phyloP scores from a whole-genome alignment of 345 rosid species.

The Populus pruinosa region DNA sequence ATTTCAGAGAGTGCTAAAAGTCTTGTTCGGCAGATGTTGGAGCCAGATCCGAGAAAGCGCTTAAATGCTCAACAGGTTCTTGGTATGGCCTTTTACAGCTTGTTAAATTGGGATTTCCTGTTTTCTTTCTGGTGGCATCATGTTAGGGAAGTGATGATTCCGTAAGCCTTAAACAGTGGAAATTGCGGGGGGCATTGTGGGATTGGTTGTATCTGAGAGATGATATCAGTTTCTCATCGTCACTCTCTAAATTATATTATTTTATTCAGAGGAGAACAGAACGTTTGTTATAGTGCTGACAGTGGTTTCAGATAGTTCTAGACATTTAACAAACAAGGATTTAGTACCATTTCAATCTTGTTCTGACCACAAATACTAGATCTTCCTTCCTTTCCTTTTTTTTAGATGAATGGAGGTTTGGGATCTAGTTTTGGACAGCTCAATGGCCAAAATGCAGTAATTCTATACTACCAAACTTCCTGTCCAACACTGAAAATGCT shows the following conservation, averaged over 20 bases:
- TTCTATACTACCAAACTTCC: too few species aligned
- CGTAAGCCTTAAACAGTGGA: neutral
- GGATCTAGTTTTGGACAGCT: too few species aligned
- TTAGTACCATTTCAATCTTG: neutral
- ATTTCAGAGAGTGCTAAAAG: slow-evolving; percentile 83
- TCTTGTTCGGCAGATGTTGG: slow-evolving; percentile 82
- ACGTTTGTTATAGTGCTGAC: neutral
- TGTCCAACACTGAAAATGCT: too few species aligned
- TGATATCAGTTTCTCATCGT: neutral
- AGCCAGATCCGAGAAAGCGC: slow-evolving; percentile 71
- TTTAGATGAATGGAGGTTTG: too few species aligned
- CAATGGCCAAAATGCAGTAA: too few species aligned
- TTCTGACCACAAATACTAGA: neutral
- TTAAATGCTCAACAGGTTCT: slow-evolving; percentile 87
- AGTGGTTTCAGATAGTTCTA: neutral
- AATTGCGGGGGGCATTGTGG: neutral
- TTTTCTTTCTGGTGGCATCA: neutral
- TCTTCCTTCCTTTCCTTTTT: too few species aligned
- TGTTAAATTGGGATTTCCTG: neutral
- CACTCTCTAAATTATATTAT: neutral
- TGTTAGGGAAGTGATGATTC: neutral
- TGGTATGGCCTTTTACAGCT: slow-evolving; percentile 44
- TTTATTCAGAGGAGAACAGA: neutral
- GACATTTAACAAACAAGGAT: neutral
- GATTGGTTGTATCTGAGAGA: neutral